Conservation (phyloP, 768 basidiomycete genomes). For the Boletus fagicola region DNA sequence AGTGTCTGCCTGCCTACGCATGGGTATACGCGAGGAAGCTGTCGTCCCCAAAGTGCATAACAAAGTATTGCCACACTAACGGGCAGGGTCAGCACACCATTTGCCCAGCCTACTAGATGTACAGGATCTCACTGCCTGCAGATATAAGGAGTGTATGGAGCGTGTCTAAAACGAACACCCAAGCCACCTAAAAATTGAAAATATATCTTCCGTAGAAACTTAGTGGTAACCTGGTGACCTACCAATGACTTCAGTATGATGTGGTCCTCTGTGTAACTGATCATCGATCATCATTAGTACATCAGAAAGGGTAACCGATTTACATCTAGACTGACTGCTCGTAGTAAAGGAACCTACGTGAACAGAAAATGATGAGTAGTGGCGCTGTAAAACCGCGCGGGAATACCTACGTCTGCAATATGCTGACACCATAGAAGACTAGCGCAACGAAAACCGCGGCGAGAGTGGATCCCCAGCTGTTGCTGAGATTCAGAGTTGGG, state of each 20-base stretch:
- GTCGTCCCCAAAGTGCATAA: slow-evolving; percentile 22
- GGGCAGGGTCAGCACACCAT: not conserved
- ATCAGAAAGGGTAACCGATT: not conserved
- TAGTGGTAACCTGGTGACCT: not conserved
- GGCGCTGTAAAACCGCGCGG: not conserved
- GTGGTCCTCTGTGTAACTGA: slow-evolving; percentile 16
- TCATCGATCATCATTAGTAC: slow-evolving; percentile 8
- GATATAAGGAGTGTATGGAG: slow-evolving; percentile 18
- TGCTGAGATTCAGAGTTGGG: slow-evolving; percentile 4
- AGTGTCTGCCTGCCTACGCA: slow-evolving; percentile 16
- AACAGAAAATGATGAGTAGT: not conserved
- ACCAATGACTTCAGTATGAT: slow-evolving; percentile 18
- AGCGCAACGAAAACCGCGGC: slow-evolving; percentile 20
- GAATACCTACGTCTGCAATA: slow-evolving; percentile 25
- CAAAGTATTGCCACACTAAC: slow-evolving; percentile 25
- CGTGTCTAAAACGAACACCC: slow-evolving; percentile 22
- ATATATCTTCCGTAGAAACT: not conserved
- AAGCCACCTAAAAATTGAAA: slow-evolving; percentile 17
- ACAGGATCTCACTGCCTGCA: slow-evolving; percentile 15
- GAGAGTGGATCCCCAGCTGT: slow-evolving; percentile 27
- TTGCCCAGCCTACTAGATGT: not conserved
- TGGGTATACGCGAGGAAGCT: slow-evolving; percentile 15
- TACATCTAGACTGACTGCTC: slow-evolving; percentile 17
- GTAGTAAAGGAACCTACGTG: slow-evolving; percentile 26
- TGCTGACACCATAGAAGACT: slow-evolving; percentile 25